These are phyloP conservation scores for Arachis hypogaea DNA, from an alignment of 306 rosid species.

Conservation along the genomic window DNA sequence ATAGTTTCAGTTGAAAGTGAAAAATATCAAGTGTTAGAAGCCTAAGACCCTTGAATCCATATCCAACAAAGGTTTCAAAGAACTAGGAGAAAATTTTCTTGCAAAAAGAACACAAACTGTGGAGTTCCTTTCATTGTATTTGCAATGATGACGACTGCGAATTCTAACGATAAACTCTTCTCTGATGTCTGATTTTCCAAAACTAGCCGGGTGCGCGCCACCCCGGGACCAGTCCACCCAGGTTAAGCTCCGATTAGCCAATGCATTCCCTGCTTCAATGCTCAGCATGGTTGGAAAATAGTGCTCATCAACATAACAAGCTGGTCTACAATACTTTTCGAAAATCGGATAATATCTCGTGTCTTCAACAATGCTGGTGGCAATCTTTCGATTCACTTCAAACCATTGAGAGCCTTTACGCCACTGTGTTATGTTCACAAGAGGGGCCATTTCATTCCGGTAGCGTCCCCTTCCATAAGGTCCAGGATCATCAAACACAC, in stretches of 20 bases:
- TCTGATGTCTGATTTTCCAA: slow-evolving; percentile 64
- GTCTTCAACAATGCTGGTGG: slow-evolving; percentile 69
- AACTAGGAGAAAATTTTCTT: slow-evolving; percentile 88
- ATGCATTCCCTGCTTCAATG: slow-evolving; percentile 51
- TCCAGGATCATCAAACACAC: slow-evolving; percentile 84
- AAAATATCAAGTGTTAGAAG: slow-evolving; percentile 45
- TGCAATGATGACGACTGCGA: slow-evolving; percentile 50
- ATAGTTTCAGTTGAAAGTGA: slow-evolving; percentile 17
- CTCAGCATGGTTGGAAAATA: slow-evolving; percentile 94
- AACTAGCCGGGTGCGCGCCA: slow-evolving; percentile 92
- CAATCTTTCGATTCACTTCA: slow-evolving; percentile 79
- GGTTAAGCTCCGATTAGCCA: slow-evolving; percentile 90
- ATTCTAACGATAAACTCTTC: slow-evolving; percentile 60
- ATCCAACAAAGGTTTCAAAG: slow-evolving; percentile 74
- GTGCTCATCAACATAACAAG: slow-evolving; percentile 96
- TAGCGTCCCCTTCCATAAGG: slow-evolving; percentile 94
- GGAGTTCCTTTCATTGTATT: slow-evolving; percentile 56
- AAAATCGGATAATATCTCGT: slow-evolving; percentile 60
- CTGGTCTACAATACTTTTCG: slow-evolving; percentile 67
- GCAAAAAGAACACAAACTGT: slow-evolving; percentile 76
- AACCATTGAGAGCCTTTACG: slow-evolving; percentile 99
- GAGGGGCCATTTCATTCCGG: slow-evolving; percentile 68
- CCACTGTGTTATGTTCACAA: slow-evolving; percentile 73
- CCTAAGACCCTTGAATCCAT: slow-evolving; percentile 60
- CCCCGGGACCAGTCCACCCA: slow-evolving; percentile 99